Base-by-base conservation (phyloP, 1,139 yeast species). In the Geotrichum europaeum region DNA sequence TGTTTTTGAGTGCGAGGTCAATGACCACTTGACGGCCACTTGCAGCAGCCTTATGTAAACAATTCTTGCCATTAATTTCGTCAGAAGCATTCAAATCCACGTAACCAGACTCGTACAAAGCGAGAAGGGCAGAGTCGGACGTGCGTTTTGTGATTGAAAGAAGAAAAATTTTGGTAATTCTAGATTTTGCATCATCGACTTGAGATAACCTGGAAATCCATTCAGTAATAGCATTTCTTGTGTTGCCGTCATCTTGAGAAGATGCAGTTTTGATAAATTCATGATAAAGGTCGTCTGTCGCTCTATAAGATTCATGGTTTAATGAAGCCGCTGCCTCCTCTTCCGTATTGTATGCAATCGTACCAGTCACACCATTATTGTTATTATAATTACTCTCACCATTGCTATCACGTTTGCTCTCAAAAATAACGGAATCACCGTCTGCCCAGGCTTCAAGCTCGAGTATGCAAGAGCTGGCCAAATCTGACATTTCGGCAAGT, bases 371-470 rank as follows among this genome's bases (percentile, higher is more conserved):
- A 18, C 45, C 18, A 13, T 18, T 34, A 5, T 60, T 57, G 24
- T 50, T 52, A 18, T 53, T 25, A 12, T 54, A 28, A 4, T 32
- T 53, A n/a, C 7, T 40, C 10, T 40, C 45, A 7, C 45, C 20
- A 9, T 34, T 34, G 40, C n/a, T 12, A n/a, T 54, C 57, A 32
- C 49, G 34, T n/a, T 62, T 64, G 24, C 66, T 66, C 52, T 73
- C 78, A 59, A 70, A 72, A 34, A 73, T 68, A 47, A 75, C 73
- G 25, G 67, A 63, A 57, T 87, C 96, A 36, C 96, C 96, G 67
- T 89, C 95, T 67, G 88, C 84, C 66, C 88, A 83, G 2, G 96
- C 89, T 73, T 94, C 97, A 56, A 94, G 77, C 68, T 94, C 96
- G 73, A 92, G 81, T 55, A 92, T 76, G 15, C 89, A 83, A 62